Conservation (phyloP, 192 early-diverging fungal species). For the Coemansia sp. region DNA sequence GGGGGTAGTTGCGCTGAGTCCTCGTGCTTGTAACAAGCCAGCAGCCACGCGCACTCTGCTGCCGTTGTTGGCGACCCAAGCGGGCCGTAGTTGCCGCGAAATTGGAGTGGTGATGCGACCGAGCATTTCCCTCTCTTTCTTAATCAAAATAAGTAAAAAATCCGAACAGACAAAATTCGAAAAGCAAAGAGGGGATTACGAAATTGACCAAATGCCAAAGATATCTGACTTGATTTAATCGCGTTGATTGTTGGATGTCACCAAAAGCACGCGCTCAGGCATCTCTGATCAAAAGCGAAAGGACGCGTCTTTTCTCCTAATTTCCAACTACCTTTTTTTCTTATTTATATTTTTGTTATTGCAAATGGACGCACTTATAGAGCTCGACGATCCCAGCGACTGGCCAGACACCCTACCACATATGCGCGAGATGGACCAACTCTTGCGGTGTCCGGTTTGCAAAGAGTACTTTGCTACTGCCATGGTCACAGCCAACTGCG, state of each 20-base stretch:
- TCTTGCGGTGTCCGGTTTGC: slow-evolving; percentile 74
- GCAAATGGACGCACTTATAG: slow-evolving; percentile 10
- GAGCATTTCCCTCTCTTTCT: slow-evolving; percentile 20
- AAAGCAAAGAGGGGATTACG: too few species aligned
- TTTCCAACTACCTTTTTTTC: neutral
- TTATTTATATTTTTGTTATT: neutral
- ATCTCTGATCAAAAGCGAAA: neutral
- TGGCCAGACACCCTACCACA: slow-evolving; percentile 52
- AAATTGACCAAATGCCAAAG: neutral
- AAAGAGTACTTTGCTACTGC: slow-evolving; percentile 67
- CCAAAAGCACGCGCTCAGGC: neutral
- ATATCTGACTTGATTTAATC: neutral
- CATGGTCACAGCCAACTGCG: slow-evolving; percentile 61
- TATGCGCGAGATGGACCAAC: slow-evolving; percentile 63
- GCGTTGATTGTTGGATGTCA: neutral
- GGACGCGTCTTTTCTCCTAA: neutral
- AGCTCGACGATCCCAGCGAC: slow-evolving; percentile 71
- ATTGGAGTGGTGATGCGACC: slow-evolving; percentile 32
- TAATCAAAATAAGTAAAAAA: neutral
- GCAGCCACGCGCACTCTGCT: neutral
- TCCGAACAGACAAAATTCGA: neutral
- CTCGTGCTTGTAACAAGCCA: neutral
- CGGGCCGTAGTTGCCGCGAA: slow-evolving; percentile 20
- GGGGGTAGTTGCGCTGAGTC: slow-evolving; percentile 16
- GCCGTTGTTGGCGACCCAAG: neutral